Conservation (phyloP, 192 early-diverging fungal species). For the Coemansia sp. region DNA sequence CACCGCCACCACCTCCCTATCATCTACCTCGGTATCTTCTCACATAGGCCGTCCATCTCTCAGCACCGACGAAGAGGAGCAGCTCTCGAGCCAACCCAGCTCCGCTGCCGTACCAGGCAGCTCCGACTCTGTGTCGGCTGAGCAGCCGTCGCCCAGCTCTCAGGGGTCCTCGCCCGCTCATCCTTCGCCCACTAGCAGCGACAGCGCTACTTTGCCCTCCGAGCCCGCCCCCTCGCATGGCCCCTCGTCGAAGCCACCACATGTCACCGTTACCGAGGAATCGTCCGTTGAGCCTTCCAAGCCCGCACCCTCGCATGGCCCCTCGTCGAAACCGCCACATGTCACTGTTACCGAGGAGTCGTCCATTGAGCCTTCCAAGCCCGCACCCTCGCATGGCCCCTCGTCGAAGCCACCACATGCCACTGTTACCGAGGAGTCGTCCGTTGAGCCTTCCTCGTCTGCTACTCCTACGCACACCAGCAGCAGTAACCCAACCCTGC, state of each 20-base stretch:
- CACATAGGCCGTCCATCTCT: neutral
- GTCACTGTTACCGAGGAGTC: no score
- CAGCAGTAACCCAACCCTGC: no score
- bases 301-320: no score
- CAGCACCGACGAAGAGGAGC: neutral
- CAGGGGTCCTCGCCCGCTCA: no score
- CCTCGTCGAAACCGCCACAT: no score
- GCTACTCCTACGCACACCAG: neutral
- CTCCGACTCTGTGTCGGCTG: neutral
- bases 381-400: no score
- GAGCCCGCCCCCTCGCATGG: no score
- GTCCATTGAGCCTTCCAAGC: neutral
- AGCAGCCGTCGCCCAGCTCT: neutral
- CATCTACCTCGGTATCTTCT: neutral
- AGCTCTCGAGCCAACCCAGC: neutral
- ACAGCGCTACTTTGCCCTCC: no score
- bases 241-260: no score
- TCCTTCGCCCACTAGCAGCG: no score
- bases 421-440: neutral
- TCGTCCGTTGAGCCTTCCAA: no score
- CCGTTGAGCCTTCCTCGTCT: neutral
- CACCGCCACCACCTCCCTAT: constrained; percentile 8
- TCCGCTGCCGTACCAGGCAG: neutral
- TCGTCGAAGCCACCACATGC: neutral
- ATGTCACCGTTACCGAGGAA: no score